Conservation (phyloP, 192 early-diverging fungal genomes). For the Coemansia sp. region DNA sequence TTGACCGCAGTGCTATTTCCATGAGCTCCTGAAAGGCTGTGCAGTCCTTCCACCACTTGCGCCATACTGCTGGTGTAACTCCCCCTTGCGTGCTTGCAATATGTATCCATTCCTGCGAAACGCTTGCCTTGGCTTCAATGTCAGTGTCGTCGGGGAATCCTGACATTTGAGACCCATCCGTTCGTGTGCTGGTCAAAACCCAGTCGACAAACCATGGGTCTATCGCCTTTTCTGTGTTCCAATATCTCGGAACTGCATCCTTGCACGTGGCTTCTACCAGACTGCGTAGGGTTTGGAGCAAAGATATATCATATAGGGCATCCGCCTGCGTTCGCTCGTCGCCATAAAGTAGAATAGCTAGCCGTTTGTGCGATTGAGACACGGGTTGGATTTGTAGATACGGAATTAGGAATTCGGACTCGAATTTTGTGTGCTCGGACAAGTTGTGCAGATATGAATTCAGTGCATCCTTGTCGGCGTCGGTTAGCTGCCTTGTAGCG, state of each 20-base stretch:
- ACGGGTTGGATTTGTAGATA: conserved; percentile 5
- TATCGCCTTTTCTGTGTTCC: not conserved
- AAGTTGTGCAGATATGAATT: conserved; percentile 3
- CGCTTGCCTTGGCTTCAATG: not conserved
- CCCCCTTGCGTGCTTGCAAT: conserved; percentile 13
- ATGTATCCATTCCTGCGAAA: conserved; percentile 11
- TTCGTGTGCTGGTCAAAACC: conserved; percentile 5
- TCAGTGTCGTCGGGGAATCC: conserved; percentile 2
- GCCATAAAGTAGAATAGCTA: conserved; percentile 10
- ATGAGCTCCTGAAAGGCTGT: conserved; percentile 23
- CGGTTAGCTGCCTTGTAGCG: not conserved
- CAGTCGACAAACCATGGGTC: conserved; percentile 17
- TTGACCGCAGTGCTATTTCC: conserved; percentile 22
- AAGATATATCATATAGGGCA: conserved; percentile 6
- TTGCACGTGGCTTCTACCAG: conserved; percentile 15
- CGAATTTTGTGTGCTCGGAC: not conserved
- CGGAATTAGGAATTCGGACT: conserved; percentile 2
- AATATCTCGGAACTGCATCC: conserved; percentile 12
- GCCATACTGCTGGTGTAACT: conserved; percentile 16
- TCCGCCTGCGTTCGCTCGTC: conserved; percentile 10
- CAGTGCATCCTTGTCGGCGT: conserved; percentile 6
- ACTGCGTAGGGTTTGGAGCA: not conserved
- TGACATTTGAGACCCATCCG: not conserved
- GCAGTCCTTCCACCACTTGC: conserved; percentile 27
- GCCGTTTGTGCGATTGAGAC: not conserved